Base-by-base conservation (phyloP, 768 basidiomycete genomes). In the Macrolepiota dolichaula region DNA sequence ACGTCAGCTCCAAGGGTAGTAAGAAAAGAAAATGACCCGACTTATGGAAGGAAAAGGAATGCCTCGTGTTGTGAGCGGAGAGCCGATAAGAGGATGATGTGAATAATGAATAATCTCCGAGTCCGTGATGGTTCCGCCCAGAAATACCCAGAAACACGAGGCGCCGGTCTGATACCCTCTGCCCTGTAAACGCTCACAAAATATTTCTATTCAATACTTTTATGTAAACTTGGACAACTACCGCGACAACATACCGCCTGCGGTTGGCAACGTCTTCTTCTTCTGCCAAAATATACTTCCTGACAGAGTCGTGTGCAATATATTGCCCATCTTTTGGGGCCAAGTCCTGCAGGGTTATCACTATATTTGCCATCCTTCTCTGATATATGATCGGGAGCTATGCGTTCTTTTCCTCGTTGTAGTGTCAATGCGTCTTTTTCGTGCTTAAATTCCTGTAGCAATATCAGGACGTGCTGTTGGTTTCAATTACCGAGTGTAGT, bases 61-160 rank as follows among this genome's bases (percentile, higher is more conserved):
- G 76, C 76, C 77, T 77, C 77, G 77, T 77, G 77, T 73, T 71
- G 69, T 55, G 65, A 72, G 71, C 65, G 72, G 67, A 67, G 71
- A 70, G 67, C 62, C 70, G 72, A 56, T 47, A 47, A 56, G 42
- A 56, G 42, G 55, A 35, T 27, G 27, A 56, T 54, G 36, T 37
- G 32, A 54, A 37, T 37, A 59, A 59, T 71, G 29, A 32, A 32
- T 32, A 32, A 32, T 32, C 29, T 32, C 29, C 29, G 29, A 32
- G 67, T 65, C 72, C 71, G 71, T 67, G 68, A 66, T 72, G 65
- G 67, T 65, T 66, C 70, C 71, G 70, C 55, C 55, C 38, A 56
- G 55, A 51, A 51, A 59, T 64, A 52, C 47, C 32, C 57, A 32
- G 22, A 29, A 37, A 27, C 58, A 59, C 51, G 62, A 57, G 55